Conservation (phyloP, 805 yeast species). For the Myxozyma melibiosi region DNA sequence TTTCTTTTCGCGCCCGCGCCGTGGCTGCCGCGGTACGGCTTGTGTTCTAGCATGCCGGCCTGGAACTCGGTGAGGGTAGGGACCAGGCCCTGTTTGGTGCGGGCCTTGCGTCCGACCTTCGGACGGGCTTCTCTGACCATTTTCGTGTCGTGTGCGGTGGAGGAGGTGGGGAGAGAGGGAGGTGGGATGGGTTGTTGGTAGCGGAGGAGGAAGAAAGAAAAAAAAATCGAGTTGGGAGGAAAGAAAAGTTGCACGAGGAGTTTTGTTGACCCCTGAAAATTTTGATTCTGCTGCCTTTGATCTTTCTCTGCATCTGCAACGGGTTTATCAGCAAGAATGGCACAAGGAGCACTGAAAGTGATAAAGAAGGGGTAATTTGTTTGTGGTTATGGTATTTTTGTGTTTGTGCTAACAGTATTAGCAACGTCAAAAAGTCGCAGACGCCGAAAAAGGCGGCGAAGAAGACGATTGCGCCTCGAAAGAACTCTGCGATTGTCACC, state of each 20-base stretch:
- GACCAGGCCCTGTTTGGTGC: conserved; percentile 90
- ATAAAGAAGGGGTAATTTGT: conserved; percentile 25
- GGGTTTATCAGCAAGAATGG: conserved; percentile 38
- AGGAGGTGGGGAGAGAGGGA: background rate
- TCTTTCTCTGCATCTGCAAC: background rate
- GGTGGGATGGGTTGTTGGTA: background rate
- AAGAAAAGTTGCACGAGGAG: background rate
- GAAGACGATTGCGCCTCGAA: conserved; percentile 66
- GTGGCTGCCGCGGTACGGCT: conserved; percentile 6
- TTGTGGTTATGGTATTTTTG: background rate
- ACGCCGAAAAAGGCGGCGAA: conserved; percentile 69
- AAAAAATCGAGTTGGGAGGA: background rate
- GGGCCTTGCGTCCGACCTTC: conserved; percentile 88
- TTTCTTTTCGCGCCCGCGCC: background rate
- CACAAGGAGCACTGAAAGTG: conserved; percentile 44
- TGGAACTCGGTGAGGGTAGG: conserved; percentile 85
- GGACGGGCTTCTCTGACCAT: conserved; percentile 19
- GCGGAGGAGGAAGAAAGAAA: background rate
- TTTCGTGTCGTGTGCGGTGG: background rate
- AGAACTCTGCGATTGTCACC: conserved; percentile 53
- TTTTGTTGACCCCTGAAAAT: conserved; percentile 7
- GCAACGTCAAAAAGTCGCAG: conserved; percentile 8
- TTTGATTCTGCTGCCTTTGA: background rate
- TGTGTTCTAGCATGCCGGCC: conserved; percentile 49
- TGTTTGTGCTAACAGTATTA: background rate